A percentile compares a stretch with the other conserved stretches of the same genome.
These are phyloP conservation scores for Trypanosoma mega DNA, from an alignment of 208 protist species.

Conservation along the genomic window DNA sequence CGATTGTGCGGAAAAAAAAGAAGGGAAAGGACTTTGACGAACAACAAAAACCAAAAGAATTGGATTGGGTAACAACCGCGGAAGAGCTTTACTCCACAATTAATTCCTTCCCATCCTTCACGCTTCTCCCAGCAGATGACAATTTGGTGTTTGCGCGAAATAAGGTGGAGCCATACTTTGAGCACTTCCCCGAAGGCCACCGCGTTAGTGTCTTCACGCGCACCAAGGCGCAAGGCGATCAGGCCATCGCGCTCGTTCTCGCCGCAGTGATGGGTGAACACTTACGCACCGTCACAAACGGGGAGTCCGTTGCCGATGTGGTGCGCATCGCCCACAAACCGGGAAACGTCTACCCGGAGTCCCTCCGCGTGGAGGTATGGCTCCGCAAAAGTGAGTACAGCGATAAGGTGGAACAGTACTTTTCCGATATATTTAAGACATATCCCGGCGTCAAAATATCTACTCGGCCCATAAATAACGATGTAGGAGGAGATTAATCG, in stretches of 20 bases:
- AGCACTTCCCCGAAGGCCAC: constrained; percentile 69
- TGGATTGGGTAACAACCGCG: constrained; percentile 72
- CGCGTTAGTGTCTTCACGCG: constrained; percentile 73
- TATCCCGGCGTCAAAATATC: constrained; percentile 53
- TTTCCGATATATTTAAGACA: constrained; percentile 40
- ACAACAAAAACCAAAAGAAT: constrained; percentile 42
- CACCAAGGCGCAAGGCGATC: constrained; percentile 63
- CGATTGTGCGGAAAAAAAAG: constrained; percentile 22
- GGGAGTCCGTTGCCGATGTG: constrained; percentile 52
- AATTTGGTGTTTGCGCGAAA: constrained; percentile 78
- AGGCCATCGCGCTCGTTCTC: constrained; percentile 44
- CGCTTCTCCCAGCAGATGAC: constrained; percentile 59
- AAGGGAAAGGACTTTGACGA: constrained; percentile 54
- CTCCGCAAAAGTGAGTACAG: constrained; percentile 35
- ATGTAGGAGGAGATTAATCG: constrained; percentile 2
- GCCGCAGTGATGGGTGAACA: constrained; percentile 75
- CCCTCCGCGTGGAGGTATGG: constrained; percentile 73
- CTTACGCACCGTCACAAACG: constrained; percentile 42
- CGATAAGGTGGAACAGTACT: constrained; percentile 47
- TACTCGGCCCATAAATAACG: constrained; percentile 14
- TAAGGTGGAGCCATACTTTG: constrained; percentile 69
- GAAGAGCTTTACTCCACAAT: constrained; percentile 74
- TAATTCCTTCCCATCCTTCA: constrained; percentile 69
- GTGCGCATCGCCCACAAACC: constrained; percentile 80
- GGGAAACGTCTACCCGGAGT: constrained; percentile 50